Evolutionary conservation across 2,329 filamentous ascomycete species (phyloP), one percentile per base, ranked within the genome.

Genomic region (Colletotrichum sansevieriae): DNA sequence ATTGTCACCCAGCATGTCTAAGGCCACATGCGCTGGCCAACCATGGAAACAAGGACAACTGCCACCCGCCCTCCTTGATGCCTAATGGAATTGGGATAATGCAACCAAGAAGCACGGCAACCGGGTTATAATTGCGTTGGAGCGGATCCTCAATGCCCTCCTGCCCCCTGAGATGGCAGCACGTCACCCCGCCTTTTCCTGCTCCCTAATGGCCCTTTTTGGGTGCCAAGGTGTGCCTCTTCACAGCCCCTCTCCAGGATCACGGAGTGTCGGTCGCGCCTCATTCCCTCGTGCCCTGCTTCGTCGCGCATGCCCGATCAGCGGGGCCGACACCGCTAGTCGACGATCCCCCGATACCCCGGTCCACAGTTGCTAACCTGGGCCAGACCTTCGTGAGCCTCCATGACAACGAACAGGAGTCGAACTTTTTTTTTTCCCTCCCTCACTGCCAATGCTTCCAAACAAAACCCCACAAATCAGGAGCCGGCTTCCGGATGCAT

Each of bases 1-100:
- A 65, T 44, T 59, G 61, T 59, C 61, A 47, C 54, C 52, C n/a
- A 33, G 54, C 65, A 65, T 68, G 66, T 69, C 62, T 69, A 62
- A 69, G 55, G 62, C 62, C 66, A 69, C 62, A 61, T 51, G 49
- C 56, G 47, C n/a, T 44, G 22, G 49, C 33, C 63, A 29, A 51
- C 63, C 56, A 66, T 49, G 56, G 33, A 51, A 66, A 43, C 62
- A 39, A 52, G 15, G 43, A 52, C 55, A 66, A 51, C 62, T 66
- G 66, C 35, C 62, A 61, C 43, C 52, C 46, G 37, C 63, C 49
- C 55, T 54, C 47, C 39, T 43, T 41, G 65, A 60, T 65, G 55
- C 41, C 29, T 56, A 35, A 18, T 29, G 57, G 55, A 66, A 51
- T 56, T 51, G 66, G 55, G 43, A 61, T 41, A 66, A 69, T 61